phyloP scores from a whole-genome alignment of 805 yeast species.

The Zygosaccharomyces kombuchaensis region DNA sequence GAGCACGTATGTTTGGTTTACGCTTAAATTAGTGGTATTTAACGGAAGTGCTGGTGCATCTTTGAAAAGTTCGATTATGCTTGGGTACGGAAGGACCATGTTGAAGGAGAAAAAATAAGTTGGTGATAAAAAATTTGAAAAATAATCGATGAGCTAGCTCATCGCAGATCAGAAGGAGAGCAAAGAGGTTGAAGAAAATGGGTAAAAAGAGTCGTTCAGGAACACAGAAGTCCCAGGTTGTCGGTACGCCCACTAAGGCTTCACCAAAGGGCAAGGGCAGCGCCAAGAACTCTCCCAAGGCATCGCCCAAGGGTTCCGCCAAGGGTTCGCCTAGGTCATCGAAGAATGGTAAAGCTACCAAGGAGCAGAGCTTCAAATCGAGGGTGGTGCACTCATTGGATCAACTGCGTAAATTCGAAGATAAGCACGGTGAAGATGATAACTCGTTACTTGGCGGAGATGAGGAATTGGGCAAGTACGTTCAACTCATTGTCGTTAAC shows the following conservation, averaged over 20 bases:
- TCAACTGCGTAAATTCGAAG: conserved; percentile 61
- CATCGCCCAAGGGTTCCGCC: conserved; percentile 18
- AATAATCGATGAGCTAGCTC: conserved; percentile 7
- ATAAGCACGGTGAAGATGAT: conserved; percentile 32
- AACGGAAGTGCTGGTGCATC: too few species aligned
- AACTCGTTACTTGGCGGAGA: conserved; percentile 56
- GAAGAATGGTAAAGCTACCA: conserved; percentile 10
- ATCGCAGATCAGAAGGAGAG: background rate
- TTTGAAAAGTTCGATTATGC: background rate
- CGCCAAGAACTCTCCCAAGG: conserved; percentile 15
- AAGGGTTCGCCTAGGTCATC: conserved; percentile 17
- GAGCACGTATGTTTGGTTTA: background rate
- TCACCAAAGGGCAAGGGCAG: conserved; percentile 4
- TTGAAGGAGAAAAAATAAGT: background rate
- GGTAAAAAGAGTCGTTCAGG: conserved; percentile 20
- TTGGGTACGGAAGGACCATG: background rate
- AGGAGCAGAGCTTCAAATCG: conserved; percentile 17
- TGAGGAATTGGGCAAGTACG: conserved; percentile 40
- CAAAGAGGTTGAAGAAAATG: conserved; percentile 9
- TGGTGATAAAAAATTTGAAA: conserved; percentile 9
- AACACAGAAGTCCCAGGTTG: conserved; percentile 11
- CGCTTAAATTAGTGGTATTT: background rate
- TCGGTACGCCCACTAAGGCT: conserved; percentile 18
- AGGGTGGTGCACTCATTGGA: conserved; percentile 49
- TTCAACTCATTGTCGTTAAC: conserved; percentile 61